A percentile compares a stretch with the other conserved stretches of the same genome.
These are phyloP conservation scores for Lachnellula hyalina DNA, from an alignment of 2,329 filamentous ascomycete genomes.

Conservation along the genomic window DNA sequence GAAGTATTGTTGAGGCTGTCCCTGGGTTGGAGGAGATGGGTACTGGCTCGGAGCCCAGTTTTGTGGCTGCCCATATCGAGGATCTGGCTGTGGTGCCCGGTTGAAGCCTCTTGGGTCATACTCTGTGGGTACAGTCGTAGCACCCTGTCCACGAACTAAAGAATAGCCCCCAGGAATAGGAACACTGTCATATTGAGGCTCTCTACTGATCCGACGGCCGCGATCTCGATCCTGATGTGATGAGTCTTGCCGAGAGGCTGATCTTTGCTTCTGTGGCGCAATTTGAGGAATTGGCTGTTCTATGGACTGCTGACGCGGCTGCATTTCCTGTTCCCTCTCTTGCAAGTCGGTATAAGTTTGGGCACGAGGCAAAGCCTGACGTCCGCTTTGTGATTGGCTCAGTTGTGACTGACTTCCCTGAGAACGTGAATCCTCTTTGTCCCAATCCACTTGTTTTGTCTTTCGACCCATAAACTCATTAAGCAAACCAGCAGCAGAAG, in stretches of 20 bases:
- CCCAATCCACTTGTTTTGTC: slow-evolving; percentile 16
- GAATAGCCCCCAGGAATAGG: slow-evolving; percentile 30
- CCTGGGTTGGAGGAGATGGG: slow-evolving; percentile 1
- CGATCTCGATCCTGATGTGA: slow-evolving; percentile 11
- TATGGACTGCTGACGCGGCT: background rate
- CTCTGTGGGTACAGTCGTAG: slow-evolving; percentile 17
- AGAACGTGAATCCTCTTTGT: slow-evolving; percentile 19
- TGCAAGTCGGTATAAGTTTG: slow-evolving; percentile 26
- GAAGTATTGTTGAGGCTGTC: background rate
- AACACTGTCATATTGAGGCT: slow-evolving; percentile 28
- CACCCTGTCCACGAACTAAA: slow-evolving; percentile 28
- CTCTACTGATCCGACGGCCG: slow-evolving; percentile 17
- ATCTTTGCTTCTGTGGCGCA: background rate
- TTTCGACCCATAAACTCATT: slow-evolving; percentile 23
- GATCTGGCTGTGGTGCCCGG: slow-evolving; percentile 10
- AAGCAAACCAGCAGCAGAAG: slow-evolving; percentile 24
- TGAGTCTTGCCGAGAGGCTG: slow-evolving; percentile 5
- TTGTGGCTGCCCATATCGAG: slow-evolving; percentile 3
- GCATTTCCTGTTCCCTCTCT: slow-evolving; percentile 7
- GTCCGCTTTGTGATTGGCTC: slow-evolving; percentile 7
- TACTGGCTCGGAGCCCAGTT: background rate
- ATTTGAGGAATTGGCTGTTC: slow-evolving; percentile 1
- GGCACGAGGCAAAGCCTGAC: slow-evolving; percentile 12
- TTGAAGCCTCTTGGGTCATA: slow-evolving; percentile 26
- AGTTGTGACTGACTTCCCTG: slow-evolving; percentile 3